phyloP scores from a whole-genome alignment of 805 yeast species.

The Suhomyces pyralidae region DNA sequence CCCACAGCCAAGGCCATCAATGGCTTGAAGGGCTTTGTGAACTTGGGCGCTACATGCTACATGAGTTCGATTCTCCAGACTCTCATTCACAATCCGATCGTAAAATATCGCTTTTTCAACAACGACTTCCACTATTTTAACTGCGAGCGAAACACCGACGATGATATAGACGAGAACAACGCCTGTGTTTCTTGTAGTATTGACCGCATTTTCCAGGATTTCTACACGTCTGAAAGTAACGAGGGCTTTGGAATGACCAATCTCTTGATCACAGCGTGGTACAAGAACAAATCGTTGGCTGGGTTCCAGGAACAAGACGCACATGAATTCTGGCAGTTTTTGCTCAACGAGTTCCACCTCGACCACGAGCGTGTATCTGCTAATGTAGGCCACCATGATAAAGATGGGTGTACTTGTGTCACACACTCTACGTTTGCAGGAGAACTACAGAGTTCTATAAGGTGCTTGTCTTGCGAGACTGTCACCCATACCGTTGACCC shows the following conservation, averaged over 20 bases:
- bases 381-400: conserved; percentile 2
- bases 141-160: conserved; percentile 40
- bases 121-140: conserved; percentile 61
- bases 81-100: conserved; percentile 83
- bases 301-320: conserved; percentile 99
- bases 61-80: conserved; percentile 93
- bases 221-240: conserved; percentile 60
- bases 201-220: conserved; percentile 71
- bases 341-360: conserved; percentile 78
- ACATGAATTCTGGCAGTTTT: conserved; percentile 94
- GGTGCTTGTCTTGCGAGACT: conserved; percentile 65
- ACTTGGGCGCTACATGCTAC: conserved; percentile 96
- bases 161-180: conserved; percentile 25
- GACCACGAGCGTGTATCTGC: conserved; percentile 24
- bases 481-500: conserved; percentile 80
- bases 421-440: conserved; percentile 85
- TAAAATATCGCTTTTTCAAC: conserved; percentile 71
- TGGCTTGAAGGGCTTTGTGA: conserved; percentile 87
- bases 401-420: conserved; percentile 62
- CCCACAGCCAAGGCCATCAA: conserved; percentile 58
- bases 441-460: conserved; percentile 72
- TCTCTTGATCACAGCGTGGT: conserved; percentile 83
- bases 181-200: conserved; percentile 83
- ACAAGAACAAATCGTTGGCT: conserved; percentile 76
- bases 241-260: conserved; percentile 81